Conservation (phyloP, 1,284 basidiomycete species). For the Sanghuangporus weigelae region DNA sequence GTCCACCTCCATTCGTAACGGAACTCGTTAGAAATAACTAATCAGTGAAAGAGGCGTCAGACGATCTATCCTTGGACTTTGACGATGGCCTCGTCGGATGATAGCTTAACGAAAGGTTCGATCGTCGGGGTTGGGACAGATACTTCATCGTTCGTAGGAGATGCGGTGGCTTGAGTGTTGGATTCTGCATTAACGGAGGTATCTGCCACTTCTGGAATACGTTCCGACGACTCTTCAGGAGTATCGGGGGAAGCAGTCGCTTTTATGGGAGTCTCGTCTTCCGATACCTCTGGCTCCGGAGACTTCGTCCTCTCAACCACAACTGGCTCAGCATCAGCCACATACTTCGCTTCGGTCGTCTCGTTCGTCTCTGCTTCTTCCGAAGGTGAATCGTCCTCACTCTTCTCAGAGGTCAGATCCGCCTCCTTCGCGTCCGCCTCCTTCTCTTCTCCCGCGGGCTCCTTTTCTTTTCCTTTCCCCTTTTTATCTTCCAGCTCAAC, state of each 20-base stretch:
- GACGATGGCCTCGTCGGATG: background rate
- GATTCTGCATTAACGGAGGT: background rate
- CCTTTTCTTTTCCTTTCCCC: background rate
- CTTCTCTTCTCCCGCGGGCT: background rate
- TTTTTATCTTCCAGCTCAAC: conserved; percentile 52
- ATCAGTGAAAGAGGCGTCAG: background rate
- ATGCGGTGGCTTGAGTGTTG: background rate
- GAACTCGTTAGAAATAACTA: background rate
- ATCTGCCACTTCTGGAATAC: background rate
- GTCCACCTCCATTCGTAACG: background rate
- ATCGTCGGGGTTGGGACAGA: background rate
- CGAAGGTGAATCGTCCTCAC: background rate
- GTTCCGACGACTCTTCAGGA: background rate
- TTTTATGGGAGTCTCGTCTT: background rate
- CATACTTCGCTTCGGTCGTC: background rate
- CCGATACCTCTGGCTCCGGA: background rate
- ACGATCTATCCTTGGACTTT: background rate
- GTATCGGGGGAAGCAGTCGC: background rate
- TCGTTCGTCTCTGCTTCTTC: background rate
- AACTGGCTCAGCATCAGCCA: background rate
- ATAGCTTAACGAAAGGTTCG: background rate
- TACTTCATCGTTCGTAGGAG: background rate
- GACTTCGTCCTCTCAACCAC: background rate
- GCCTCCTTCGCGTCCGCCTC: background rate
- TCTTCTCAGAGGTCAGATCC: background rate